Evolutionary conservation across 352 stramenopile species (phyloP).

Genomic region (Pythium rhizo-oryzae): DNA sequence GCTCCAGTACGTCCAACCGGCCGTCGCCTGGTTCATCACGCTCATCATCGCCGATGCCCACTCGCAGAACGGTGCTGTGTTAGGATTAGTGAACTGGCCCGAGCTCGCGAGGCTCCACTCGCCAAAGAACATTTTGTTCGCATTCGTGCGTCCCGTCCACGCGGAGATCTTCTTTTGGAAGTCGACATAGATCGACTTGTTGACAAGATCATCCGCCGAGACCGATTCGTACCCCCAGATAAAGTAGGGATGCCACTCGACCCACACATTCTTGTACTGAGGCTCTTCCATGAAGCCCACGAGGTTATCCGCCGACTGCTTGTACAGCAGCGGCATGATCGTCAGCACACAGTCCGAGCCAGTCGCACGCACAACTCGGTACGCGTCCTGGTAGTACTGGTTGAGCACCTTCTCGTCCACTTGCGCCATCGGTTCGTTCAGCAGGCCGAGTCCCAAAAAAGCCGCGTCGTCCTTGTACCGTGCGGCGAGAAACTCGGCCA

Average conservation of each 20-base stretch:
- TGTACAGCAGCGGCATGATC: slow-evolving; percentile 32
- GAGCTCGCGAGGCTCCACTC: slow-evolving; percentile 32
- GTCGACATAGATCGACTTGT: slow-evolving; percentile 14
- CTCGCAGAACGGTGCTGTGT: slow-evolving; percentile 10
- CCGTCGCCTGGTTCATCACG: slow-evolving; percentile 26
- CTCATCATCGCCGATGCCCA: slow-evolving; percentile 18
- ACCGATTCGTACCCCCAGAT: slow-evolving; percentile 33
- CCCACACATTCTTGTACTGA: slow-evolving; percentile 32
- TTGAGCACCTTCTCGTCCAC: slow-evolving; percentile 30
- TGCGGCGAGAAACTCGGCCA: slow-evolving; percentile 32
- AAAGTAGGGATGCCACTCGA: slow-evolving; percentile 41
- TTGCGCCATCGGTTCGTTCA: slow-evolving; percentile 38
- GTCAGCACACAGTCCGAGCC: slow-evolving; percentile 35
- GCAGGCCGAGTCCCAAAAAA: slow-evolving; percentile 41
- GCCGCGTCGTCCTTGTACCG: slow-evolving; percentile 37
- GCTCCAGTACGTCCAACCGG: slow-evolving; percentile 33
- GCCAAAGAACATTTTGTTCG: slow-evolving; percentile 37
- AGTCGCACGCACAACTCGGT: slow-evolving; percentile 27
- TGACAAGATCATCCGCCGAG: slow-evolving; percentile 21
- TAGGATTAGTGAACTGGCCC: slow-evolving; percentile 24
- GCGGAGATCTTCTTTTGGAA: slow-evolving; percentile 22
- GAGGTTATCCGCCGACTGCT: slow-evolving; percentile 25
- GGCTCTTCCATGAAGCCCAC: slow-evolving; percentile 30
- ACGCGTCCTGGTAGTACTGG: slow-evolving; percentile 38
- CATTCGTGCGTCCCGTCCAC: slow-evolving; percentile 24